These are phyloP conservation scores for Endocalyx cinctus DNA, from an alignment of 2,329 filamentous ascomycete genomes.

Conservation along the genomic window DNA sequence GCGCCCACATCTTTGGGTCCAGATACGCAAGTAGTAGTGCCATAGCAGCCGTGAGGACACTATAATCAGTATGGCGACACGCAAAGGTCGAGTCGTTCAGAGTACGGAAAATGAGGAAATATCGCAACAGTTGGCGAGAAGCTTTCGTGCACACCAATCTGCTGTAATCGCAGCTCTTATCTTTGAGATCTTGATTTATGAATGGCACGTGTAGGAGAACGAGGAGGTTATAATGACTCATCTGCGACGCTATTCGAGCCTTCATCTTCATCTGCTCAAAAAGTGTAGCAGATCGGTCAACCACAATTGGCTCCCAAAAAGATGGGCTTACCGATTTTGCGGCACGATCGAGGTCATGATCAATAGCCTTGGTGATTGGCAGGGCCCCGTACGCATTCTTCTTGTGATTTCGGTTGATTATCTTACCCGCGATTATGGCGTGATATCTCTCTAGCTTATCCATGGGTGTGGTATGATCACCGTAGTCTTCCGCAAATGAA, in stretches of 20 bases:
- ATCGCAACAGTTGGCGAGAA: conserved; percentile 45
- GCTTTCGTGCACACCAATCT: conserved; percentile 44
- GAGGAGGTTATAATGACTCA: conserved; percentile 46
- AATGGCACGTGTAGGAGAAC: conserved; percentile 52
- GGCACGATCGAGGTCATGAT: conserved; percentile 42
- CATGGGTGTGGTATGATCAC: conserved; percentile 28
- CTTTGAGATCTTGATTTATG: conserved; percentile 38
- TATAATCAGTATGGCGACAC: conserved; percentile 48
- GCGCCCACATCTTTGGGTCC: conserved; percentile 24
- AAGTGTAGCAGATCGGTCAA: conserved; percentile 17
- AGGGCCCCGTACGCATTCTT: conserved; percentile 32
- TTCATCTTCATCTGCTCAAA: conserved; percentile 21
- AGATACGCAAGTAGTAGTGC: conserved; percentile 48
- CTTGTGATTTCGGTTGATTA: conserved; percentile 42
- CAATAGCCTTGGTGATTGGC: conserved; percentile 37
- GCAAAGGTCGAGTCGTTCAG: conserved; percentile 32
- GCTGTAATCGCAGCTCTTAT: conserved; percentile 41
- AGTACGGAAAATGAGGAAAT: conserved; percentile 43
- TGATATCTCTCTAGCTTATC: conserved; percentile 43
- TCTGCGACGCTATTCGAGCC: conserved; percentile 39
- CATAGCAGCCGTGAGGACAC: conserved; percentile 46
- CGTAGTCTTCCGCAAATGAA: conserved; percentile 27
- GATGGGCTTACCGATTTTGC: conserved; percentile 34
- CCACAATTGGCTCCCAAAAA: conserved; percentile 43
- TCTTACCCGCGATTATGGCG: conserved; percentile 35